A percentile compares a stretch with the other conserved stretches of the same genome.
phyloP scores from a whole-genome alignment of 495 filamentous ascomycete genomes.

The Xylaria grammica region DNA sequence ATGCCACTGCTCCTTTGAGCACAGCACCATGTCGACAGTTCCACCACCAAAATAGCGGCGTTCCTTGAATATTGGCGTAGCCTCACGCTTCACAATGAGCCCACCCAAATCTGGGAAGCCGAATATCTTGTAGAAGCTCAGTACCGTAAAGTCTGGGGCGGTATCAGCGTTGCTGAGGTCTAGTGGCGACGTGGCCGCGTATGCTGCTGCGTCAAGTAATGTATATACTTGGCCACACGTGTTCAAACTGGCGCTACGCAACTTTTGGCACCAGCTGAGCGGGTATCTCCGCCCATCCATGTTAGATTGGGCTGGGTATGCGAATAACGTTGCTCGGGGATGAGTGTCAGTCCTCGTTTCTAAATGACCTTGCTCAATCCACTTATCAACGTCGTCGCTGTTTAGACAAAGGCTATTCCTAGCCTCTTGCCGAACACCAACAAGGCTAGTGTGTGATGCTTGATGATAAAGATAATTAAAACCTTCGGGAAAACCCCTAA shows the following conservation, averaged over 20 bases:
- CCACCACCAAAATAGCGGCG: slow-evolving; percentile 93
- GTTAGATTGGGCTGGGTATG: slow-evolving; percentile 91
- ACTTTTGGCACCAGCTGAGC: slow-evolving; percentile 65
- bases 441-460: slow-evolving; percentile 85
- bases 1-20: slow-evolving; percentile 71
- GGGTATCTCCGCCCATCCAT: slow-evolving; percentile 86
- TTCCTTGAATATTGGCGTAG: slow-evolving; percentile 63
- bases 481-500: slow-evolving; percentile 65
- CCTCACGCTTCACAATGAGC: slow-evolving; percentile 77
- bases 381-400: slow-evolving; percentile 70
- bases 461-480: slow-evolving; percentile 86
- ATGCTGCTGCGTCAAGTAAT: slow-evolving; percentile 87
- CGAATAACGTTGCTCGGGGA: slow-evolving; percentile 62
- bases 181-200: slow-evolving; percentile 77
- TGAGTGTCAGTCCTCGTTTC: slow-evolving; percentile 17
- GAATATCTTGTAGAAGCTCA: slow-evolving; percentile 97
- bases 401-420: slow-evolving; percentile 67
- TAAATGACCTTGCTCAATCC: slow-evolving; percentile 54
- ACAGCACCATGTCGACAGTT: slow-evolving; percentile 81
- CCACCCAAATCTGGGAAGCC: slow-evolving; percentile 93
- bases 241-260: slow-evolving; percentile 46
- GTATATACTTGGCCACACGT: slow-evolving; percentile 58
- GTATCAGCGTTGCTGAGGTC: slow-evolving; percentile 64
- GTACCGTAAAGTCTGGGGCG: slow-evolving; percentile 84
- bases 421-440: slow-evolving; percentile 81